These are phyloP conservation scores for Penicillium vulpinum DNA, from an alignment of 2,329 filamentous ascomycete species.

Conservation along the genomic window DNA sequence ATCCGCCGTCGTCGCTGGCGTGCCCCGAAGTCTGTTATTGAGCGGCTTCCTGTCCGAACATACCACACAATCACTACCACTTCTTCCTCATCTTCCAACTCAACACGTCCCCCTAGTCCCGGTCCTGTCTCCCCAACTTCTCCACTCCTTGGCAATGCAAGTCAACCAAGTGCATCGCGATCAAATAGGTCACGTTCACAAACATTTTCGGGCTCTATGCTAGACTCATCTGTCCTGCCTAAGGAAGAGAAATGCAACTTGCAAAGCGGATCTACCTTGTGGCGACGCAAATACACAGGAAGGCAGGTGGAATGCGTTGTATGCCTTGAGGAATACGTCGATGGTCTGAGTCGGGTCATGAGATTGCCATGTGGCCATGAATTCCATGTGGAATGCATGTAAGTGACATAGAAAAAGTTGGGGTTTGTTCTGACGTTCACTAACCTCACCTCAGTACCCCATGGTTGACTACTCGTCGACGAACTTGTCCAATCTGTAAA, in stretches of 20 bases:
- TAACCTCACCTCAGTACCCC: constrained; percentile 66
- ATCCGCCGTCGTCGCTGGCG: constrained; percentile 89
- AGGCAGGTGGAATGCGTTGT: constrained; percentile 88
- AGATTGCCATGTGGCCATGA: constrained; percentile 96
- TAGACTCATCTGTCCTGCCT: constrained; percentile 23
- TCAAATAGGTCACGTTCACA: constrained; percentile 40
- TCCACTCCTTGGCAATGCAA: constrained; percentile 62
- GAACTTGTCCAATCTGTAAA: constrained; percentile 99
- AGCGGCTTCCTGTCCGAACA: constrained; percentile 88
- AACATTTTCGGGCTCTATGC: constrained; percentile 35
- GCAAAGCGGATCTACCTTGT: constrained; percentile 35
- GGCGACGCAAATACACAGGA: constrained; percentile 61
- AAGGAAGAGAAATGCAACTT: constrained; percentile 49
- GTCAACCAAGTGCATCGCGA: constrained; percentile 29
- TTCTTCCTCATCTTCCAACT: constrained; percentile 58
- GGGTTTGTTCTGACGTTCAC: constrained; percentile 12
- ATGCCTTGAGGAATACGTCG: constrained; percentile 92
- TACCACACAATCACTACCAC: constrained; percentile 79
- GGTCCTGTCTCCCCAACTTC: constrained; percentile 71
- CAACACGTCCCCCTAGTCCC: constrained; percentile 62
- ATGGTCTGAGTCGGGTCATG: constrained; percentile 94
- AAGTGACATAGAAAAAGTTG: constrained; percentile 49
- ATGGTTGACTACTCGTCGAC: constrained; percentile 90
- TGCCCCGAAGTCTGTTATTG: constrained; percentile 95
- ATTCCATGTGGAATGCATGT: constrained; percentile 98